Conservation (phyloP, 2,329 filamentous ascomycete species). For the Penicillium sclerotiorum region DNA sequence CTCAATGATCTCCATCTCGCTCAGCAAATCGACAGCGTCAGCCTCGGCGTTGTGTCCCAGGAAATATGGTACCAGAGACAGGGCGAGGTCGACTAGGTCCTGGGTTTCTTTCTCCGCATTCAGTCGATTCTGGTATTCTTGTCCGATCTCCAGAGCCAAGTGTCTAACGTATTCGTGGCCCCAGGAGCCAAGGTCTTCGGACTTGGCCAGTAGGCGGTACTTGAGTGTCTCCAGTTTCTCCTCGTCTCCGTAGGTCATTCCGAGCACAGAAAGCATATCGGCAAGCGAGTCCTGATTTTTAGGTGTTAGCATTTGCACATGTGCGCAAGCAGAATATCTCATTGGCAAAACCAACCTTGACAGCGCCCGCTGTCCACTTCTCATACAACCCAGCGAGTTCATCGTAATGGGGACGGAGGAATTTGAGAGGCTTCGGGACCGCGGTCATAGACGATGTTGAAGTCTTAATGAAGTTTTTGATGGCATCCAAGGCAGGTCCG, state of each 20-base stretch:
- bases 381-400: slow-evolving; percentile 85
- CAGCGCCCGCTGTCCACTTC: slow-evolving; percentile 78
- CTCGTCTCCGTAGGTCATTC: slow-evolving; percentile 98
- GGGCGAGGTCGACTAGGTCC: slow-evolving; percentile 81
- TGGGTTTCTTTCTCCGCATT: slow-evolving; percentile 80
- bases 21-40: slow-evolving; percentile 94
- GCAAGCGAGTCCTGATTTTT: slow-evolving; percentile 73
- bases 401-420: slow-evolving; percentile 94
- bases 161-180: slow-evolving; percentile 98
- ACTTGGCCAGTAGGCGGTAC: slow-evolving; percentile 86
- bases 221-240: slow-evolving; percentile 94
- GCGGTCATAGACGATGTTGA: slow-evolving; percentile 99
- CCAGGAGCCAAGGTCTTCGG: slow-evolving; percentile 93
- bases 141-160: slow-evolving; percentile 90
- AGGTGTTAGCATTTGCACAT: slow-evolving; percentile 10
- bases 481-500: slow-evolving; percentile 88
- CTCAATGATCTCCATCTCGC: slow-evolving; percentile 96
- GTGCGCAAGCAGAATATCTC: background rate
- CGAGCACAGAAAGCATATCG: slow-evolving; percentile 94
- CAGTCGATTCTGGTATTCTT: slow-evolving; percentile 87
- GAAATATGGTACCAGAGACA: slow-evolving; percentile 88
- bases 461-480: slow-evolving; percentile 98
- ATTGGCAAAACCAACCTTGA: slow-evolving; percentile 69
- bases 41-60: slow-evolving; percentile 97
- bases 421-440: slow-evolving; percentile 97